phyloP scores from a whole-genome alignment of 352 stramenopile genomes.

The Phytophthora aleatoria region DNA sequence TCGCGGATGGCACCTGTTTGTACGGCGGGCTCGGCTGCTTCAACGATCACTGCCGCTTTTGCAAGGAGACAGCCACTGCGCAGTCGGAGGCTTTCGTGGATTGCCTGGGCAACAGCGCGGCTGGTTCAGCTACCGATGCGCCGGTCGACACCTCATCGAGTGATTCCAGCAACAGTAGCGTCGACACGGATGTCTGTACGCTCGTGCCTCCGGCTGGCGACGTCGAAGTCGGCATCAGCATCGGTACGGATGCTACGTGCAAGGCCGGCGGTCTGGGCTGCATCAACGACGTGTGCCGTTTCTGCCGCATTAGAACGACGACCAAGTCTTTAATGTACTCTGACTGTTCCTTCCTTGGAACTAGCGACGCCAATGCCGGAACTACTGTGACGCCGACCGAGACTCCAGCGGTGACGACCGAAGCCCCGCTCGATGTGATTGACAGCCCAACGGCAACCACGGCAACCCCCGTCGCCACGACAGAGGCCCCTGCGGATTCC shows the following conservation, averaged over 20 bases:
- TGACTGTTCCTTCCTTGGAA: slow-evolving; percentile 25
- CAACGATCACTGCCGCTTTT: slow-evolving; percentile 49
- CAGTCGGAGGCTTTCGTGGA: slow-evolving; percentile 41
- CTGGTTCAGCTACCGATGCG: slow-evolving; percentile 13
- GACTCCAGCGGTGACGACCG: background rate
- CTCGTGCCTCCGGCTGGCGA: slow-evolving; percentile 27
- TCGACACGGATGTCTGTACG: slow-evolving; percentile 9
- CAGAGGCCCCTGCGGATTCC: slow-evolving; percentile 6
- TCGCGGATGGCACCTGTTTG: slow-evolving; percentile 33
- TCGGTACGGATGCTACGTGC: slow-evolving; percentile 32
- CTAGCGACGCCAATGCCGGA: background rate
- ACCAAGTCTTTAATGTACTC: slow-evolving; percentile 16
- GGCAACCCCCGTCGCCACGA: slow-evolving; percentile 8
- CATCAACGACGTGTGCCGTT: slow-evolving; percentile 37
- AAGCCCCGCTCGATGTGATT: background rate
- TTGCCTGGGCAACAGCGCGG: slow-evolving; percentile 19
- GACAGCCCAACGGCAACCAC: slow-evolving; percentile 9
- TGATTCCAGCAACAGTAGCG: background rate
- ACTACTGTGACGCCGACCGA: slow-evolving; percentile 7
- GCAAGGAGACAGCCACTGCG: slow-evolving; percentile 26
- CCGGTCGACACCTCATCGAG: slow-evolving; percentile 15
- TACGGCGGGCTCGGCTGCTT: slow-evolving; percentile 49
- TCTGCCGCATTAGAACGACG: slow-evolving; percentile 30
- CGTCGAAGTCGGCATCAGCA: slow-evolving; percentile 32
- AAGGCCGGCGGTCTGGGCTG: slow-evolving; percentile 28